Conservation (phyloP, 257 asterid genomes). For the Scutellaria barbata region DNA sequence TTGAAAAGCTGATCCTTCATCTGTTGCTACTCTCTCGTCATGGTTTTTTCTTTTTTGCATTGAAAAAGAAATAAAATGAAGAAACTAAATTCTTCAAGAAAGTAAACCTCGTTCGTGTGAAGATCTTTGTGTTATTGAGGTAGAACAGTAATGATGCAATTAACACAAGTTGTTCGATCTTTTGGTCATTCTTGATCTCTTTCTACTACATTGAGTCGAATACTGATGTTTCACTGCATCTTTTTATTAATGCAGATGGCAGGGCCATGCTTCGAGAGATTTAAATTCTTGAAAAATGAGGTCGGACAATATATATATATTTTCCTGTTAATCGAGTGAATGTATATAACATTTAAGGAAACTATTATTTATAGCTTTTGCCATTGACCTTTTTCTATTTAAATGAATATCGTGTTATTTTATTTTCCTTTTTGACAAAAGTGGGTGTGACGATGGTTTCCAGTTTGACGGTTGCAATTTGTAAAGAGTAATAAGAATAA, state of each 20-base stretch:
- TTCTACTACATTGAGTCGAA: not conserved
- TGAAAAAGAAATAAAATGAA: too few species aligned
- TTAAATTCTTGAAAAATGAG: slow-evolving; percentile 58
- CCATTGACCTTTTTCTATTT: slow-evolving; percentile 7
- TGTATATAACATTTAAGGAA: slow-evolving; percentile 56
- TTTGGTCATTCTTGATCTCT: too few species aligned
- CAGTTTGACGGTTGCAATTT: slow-evolving; percentile 19
- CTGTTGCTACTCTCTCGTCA: too few species aligned
- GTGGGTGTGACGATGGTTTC: slow-evolving; percentile 22
- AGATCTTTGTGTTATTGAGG: not conserved
- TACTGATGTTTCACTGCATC: slow-evolving; percentile 27
- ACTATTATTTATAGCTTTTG: slow-evolving; percentile 44
- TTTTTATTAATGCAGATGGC: slow-evolving; percentile 72
- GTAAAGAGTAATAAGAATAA: slow-evolving; percentile 33
- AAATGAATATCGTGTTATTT: slow-evolving; percentile 17
- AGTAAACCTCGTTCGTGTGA: not conserved
- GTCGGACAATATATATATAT: too few species aligned
- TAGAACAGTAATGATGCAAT: too few species aligned
- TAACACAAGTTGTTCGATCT: too few species aligned
- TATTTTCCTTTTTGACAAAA: slow-evolving; percentile 21
- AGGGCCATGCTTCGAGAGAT: slow-evolving; percentile 82
- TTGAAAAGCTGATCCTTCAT: slow-evolving; percentile 22
- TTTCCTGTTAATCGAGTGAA: slow-evolving; percentile 40
- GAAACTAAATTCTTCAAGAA: too few species aligned
- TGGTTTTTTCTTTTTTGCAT: too few species aligned